Percentiles rank a stretch among this genome's conserved stretches.
Evolutionary conservation across 306 rosid species (phyloP).

Genomic region (Cucumis melo): DNA sequence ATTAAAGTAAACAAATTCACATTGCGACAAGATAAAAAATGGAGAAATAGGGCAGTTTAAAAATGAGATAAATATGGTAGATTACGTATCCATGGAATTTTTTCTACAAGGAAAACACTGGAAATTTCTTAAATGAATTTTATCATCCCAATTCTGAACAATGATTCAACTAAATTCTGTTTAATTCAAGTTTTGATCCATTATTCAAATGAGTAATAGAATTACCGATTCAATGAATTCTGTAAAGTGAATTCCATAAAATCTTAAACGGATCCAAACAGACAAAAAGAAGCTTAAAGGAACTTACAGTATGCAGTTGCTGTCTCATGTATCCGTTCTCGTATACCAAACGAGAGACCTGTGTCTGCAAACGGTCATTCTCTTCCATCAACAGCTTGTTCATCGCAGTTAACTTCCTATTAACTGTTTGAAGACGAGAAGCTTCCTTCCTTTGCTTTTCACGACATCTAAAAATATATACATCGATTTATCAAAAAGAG

Average conservation of each 20-base stretch:
- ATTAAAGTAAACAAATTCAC: neutral
- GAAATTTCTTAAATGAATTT: neutral
- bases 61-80: neutral
- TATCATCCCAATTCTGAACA: neutral
- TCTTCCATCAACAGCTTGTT: conserved; percentile 90
- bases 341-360: conserved; percentile 83
- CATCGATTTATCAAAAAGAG: neutral
- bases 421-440: conserved; percentile 80
- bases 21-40: neutral
- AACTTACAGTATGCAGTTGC: conserved; percentile 59
- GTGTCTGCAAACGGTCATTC: conserved; percentile 94
- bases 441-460: conserved; percentile 98
- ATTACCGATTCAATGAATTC: neutral
- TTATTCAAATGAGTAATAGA: neutral
- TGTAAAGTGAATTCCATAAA: neutral
- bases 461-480: conserved; percentile 46
- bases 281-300: neutral
- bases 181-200: neutral
- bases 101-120: neutral
- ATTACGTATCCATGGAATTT: neutral
- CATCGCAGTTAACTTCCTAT: conserved; percentile 81
- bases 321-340: conserved; percentile 73
- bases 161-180: neutral
- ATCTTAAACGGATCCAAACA: neutral
- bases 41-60: neutral